A percentile compares a stretch with the other conserved stretches of the same genome.
These are phyloP conservation scores for Pleomassaria siparia DNA, from an alignment of 2,329 filamentous ascomycete species.

Conservation along the genomic window DNA sequence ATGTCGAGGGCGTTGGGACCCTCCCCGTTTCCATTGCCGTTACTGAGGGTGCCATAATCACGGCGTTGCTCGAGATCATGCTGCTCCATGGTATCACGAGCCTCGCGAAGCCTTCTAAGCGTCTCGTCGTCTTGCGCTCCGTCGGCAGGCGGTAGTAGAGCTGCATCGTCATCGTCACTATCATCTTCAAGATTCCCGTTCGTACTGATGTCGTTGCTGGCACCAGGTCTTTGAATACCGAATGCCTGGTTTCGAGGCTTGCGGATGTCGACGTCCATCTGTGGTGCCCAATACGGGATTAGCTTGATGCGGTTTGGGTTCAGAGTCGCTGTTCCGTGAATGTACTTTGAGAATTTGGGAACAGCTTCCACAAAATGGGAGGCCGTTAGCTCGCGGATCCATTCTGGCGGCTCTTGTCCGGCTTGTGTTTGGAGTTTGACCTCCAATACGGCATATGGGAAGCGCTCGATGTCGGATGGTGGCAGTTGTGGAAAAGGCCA, in stretches of 20 bases:
- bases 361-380: slow-evolving; percentile 98
- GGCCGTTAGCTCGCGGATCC: slow-evolving; percentile 89
- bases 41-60: slow-evolving; percentile 50
- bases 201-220: slow-evolving; percentile 73
- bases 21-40: slow-evolving; percentile 24
- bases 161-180: slow-evolving; percentile 59
- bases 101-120: slow-evolving; percentile 51
- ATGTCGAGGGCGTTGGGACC: slow-evolving; percentile 63
- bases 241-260: slow-evolving; percentile 88
- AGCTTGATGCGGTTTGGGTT: slow-evolving; percentile 87
- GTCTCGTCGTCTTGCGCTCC: slow-evolving; percentile 47
- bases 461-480: slow-evolving; percentile 79
- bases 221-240: slow-evolving; percentile 79
- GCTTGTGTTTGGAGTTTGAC: slow-evolving; percentile 97
- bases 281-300: slow-evolving; percentile 94
- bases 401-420: slow-evolving; percentile 92
- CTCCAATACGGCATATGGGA: slow-evolving; percentile 94
- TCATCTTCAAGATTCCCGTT: slow-evolving; percentile 78
- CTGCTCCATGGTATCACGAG: slow-evolving; percentile 53
- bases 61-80: slow-evolving; percentile 53
- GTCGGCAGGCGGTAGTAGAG: slow-evolving; percentile 27
- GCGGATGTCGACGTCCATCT: slow-evolving; percentile 97
- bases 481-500: slow-evolving; percentile 90
- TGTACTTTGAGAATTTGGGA: slow-evolving; percentile 99
- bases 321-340: slow-evolving; percentile 86